Conservation (phyloP, 768 basidiomycete species). For the Mrakia frigida region DNA sequence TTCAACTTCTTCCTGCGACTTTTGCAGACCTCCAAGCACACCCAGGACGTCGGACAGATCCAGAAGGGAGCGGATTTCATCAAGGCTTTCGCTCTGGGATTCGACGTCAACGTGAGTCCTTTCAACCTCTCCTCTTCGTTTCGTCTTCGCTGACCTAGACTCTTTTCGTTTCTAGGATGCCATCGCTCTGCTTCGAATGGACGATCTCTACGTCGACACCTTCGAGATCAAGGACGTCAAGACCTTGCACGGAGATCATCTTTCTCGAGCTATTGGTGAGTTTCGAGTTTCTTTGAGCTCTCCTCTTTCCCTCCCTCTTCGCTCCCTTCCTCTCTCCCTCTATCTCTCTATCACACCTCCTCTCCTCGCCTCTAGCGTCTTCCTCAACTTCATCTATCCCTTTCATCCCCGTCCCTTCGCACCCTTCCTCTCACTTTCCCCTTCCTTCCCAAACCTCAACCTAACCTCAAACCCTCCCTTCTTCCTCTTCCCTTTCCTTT, state of each 20-base stretch:
- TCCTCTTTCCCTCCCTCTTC: slow-evolving; percentile 32
- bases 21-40: slow-evolving; percentile 79
- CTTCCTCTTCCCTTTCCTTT: not conserved
- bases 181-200: slow-evolving; percentile 86
- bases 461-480: too few relatives aligned
- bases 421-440: not conserved
- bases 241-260: slow-evolving; percentile 92
- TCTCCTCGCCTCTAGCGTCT: too few relatives aligned
- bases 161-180: slow-evolving; percentile 60
- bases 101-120: slow-evolving; percentile 77
- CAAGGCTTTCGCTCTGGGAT: slow-evolving; percentile 88
- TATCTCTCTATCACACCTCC: too few relatives aligned
- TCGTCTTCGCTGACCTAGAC: not conserved
- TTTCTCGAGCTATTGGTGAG: slow-evolving; percentile 90
- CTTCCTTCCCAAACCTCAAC: not conserved
- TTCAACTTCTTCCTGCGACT: not conserved
- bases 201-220: slow-evolving; percentile 95
- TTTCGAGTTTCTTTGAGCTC: too few relatives aligned
- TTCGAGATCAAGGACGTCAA: slow-evolving; percentile 99
- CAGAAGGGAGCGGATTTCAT: slow-evolving; percentile 98
- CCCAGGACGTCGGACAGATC: slow-evolving; percentile 83
- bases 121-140: not conserved
- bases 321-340: not conserved
- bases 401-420: not conserved
- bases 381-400: too few relatives aligned